A percentile compares a stretch with the other conserved stretches of the same genome.
Conservation (phyloP, 2,329 filamentous ascomycete genomes). For the Aspergillus sp. region DNA sequence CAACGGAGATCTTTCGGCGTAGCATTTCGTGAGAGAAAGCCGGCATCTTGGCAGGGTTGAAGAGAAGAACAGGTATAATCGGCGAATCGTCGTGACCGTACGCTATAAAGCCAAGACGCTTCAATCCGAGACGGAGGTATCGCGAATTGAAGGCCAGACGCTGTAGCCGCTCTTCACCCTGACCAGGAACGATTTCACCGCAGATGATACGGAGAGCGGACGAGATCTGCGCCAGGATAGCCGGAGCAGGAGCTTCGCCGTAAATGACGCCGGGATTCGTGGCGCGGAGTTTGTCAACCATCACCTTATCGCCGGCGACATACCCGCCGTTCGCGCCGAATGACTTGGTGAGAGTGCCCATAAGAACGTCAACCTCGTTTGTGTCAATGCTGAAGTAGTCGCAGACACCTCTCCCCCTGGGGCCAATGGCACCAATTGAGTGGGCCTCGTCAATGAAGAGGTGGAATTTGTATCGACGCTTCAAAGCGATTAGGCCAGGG, state of each 20-base stretch:
- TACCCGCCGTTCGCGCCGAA: constrained; percentile 98
- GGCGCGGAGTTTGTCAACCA: constrained; percentile 82
- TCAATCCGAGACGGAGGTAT: constrained; percentile 93
- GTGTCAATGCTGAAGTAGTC: constrained; percentile 94
- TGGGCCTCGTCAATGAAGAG: constrained; percentile 96
- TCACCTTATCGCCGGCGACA: constrained; percentile 75
- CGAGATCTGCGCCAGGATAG: constrained; percentile 83
- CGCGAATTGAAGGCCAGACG: constrained; percentile 96
- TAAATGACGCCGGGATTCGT: constrained; percentile 80
- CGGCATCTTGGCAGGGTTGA: constrained; percentile 98
- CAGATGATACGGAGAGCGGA: constrained; percentile 79
- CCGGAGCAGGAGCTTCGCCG: constrained; percentile 78
- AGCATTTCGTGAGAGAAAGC: constrained; percentile 99
- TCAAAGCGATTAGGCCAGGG: constrained; percentile 76
- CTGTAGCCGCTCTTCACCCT: constrained; percentile 91
- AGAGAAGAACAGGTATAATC: constrained; percentile 87
- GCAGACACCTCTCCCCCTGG: constrained; percentile 81
- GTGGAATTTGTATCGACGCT: constrained; percentile 94
- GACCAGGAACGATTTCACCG: constrained; percentile 76
- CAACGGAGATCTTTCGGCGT: constrained; percentile 91
- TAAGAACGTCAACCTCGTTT: constrained; percentile 81
- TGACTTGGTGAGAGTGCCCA: constrained; percentile 97
- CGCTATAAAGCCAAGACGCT: constrained; percentile 91
- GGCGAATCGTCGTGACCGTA: constrained; percentile 97
- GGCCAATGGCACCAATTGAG: constrained; percentile 86